These are phyloP conservation scores for Dalechampia spathulata DNA, from an alignment of 441 rosid species.

Conservation along the genomic window DNA sequence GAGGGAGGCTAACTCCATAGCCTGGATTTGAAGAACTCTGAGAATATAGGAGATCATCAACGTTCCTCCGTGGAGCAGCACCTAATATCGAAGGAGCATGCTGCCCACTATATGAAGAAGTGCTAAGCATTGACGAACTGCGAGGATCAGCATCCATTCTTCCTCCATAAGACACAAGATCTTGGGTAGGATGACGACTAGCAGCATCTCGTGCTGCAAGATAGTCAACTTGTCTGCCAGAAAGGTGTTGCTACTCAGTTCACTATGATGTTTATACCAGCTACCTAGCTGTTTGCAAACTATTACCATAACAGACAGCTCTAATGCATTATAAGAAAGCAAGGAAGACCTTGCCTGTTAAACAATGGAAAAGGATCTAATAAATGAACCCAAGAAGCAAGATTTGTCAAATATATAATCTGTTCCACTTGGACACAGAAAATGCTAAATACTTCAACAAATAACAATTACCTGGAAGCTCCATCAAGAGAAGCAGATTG, in stretches of 20 bases:
- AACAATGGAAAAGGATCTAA: slow-evolving; percentile 9
- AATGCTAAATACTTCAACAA: slow-evolving; percentile 1
- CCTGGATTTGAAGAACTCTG: slow-evolving; percentile 87
- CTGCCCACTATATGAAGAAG: slow-evolving; percentile 65
- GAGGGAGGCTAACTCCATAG: slow-evolving; percentile 98
- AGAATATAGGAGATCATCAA: slow-evolving; percentile 64
- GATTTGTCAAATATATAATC: slow-evolving; percentile 17
- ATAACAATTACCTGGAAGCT: slow-evolving; percentile 58
- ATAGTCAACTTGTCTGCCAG: slow-evolving; percentile 99
- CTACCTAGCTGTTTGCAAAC: slow-evolving; percentile 30
- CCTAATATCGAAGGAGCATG: slow-evolving; percentile 84
- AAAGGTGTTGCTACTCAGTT: slow-evolving; percentile 87
- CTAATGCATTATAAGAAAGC: slow-evolving; percentile 14
- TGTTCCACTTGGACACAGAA: slow-evolving; percentile 12
- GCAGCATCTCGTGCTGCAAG: slow-evolving; percentile 86
- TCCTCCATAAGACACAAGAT: slow-evolving; percentile 74
- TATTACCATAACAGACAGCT: slow-evolving; percentile 20
- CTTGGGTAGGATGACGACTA: slow-evolving; percentile 67
- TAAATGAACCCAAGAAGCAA: slow-evolving; percentile 7
- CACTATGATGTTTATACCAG: slow-evolving; percentile 41
- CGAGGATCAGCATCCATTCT: slow-evolving; percentile 78
- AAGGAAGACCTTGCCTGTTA: slow-evolving; percentile 24
- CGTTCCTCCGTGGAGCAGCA: slow-evolving; percentile 81
- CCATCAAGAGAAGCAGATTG: slow-evolving; percentile 73
- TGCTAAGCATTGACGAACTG: slow-evolving; percentile 49